These are phyloP conservation scores for Botrytis elliptica DNA, from an alignment of 2,329 filamentous ascomycete genomes.

Conservation along the genomic window DNA sequence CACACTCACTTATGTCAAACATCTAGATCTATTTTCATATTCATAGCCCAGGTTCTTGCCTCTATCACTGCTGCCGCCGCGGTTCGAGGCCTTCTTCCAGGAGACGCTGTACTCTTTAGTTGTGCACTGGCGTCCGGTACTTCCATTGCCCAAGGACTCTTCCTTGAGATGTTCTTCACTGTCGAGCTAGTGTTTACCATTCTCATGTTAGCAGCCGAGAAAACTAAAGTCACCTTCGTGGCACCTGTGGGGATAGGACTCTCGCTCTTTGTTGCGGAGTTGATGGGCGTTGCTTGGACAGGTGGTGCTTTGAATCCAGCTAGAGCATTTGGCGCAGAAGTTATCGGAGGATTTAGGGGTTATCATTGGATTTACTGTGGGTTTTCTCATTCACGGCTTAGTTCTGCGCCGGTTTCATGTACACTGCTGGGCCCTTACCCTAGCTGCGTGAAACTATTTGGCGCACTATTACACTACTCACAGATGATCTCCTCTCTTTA, in stretches of 20 bases:
- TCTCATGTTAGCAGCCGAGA: slow-evolving; percentile 51
- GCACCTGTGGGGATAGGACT: slow-evolving; percentile 49
- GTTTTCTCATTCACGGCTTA: slow-evolving; percentile 1
- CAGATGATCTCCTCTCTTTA: not conserved
- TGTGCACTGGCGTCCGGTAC: not conserved
- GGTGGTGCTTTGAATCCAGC: slow-evolving; percentile 50
- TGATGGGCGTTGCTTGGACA: slow-evolving; percentile 48
- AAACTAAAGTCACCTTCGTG: slow-evolving; percentile 48
- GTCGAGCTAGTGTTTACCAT: slow-evolving; percentile 49
- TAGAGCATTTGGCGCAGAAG: slow-evolving; percentile 47
- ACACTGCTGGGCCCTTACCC: not conserved
- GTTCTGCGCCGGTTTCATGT: not conserved
- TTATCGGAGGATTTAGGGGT: slow-evolving; percentile 42
- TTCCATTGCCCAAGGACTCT: slow-evolving; percentile 43
- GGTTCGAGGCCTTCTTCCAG: not conserved
- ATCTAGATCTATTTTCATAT: slow-evolving; percentile 35
- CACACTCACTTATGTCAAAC: not conserved
- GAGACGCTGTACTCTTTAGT: not conserved
- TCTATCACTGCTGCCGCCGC: slow-evolving; percentile 3
- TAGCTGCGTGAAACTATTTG: not conserved
- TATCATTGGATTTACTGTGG: slow-evolving; percentile 49
- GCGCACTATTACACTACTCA: not conserved
- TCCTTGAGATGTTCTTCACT: slow-evolving; percentile 50
- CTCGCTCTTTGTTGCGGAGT: slow-evolving; percentile 47
- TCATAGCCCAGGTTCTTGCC: slow-evolving; percentile 30